These are phyloP conservation scores for Primulina tabacum DNA, from an alignment of 257 asterid species.

Conservation along the genomic window DNA sequence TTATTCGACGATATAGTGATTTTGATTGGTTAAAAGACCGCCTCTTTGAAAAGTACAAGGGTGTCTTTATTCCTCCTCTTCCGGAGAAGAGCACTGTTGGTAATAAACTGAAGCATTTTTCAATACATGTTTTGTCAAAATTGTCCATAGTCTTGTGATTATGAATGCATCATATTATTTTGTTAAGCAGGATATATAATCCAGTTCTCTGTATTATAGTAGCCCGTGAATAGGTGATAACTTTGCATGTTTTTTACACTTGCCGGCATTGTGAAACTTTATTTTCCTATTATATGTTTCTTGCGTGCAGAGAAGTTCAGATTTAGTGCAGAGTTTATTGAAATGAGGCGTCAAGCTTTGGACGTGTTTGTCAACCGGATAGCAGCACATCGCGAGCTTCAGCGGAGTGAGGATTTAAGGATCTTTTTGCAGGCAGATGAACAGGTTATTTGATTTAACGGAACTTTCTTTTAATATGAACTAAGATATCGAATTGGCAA, in stretches of 20 bases:
- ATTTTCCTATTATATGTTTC: conserved; percentile 25
- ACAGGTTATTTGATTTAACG: conserved; percentile 53
- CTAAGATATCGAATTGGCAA: conserved; percentile 11
- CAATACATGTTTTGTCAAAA: not conserved
- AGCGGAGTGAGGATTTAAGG: conserved; percentile 83
- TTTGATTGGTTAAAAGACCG: conserved; percentile 95
- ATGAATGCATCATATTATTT: not conserved
- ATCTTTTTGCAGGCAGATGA: conserved; percentile 92
- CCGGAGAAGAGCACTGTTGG: conserved; percentile 99
- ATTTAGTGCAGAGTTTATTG: conserved; percentile 92
- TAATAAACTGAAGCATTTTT: conserved; percentile 30
- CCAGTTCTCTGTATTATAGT: not conserved
- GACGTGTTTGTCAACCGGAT: conserved; percentile 83
- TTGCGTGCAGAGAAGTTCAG: conserved; percentile 72
- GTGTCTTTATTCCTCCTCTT: conserved; percentile 93
- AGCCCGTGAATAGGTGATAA: not conserved
- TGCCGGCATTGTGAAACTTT: not conserved
- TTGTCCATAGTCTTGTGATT: not conserved
- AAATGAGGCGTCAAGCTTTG: conserved; percentile 94
- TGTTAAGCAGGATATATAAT: not conserved
- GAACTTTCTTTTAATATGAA: conserved; percentile 14
- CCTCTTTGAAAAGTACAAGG: conserved; percentile 88
- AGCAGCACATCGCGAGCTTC: conserved; percentile 85
- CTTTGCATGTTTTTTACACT: not conserved
- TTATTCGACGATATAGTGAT: conserved; percentile 89